phyloP scores from a whole-genome alignment of 805 yeast species.

The Yamadazyma nakazawae region DNA sequence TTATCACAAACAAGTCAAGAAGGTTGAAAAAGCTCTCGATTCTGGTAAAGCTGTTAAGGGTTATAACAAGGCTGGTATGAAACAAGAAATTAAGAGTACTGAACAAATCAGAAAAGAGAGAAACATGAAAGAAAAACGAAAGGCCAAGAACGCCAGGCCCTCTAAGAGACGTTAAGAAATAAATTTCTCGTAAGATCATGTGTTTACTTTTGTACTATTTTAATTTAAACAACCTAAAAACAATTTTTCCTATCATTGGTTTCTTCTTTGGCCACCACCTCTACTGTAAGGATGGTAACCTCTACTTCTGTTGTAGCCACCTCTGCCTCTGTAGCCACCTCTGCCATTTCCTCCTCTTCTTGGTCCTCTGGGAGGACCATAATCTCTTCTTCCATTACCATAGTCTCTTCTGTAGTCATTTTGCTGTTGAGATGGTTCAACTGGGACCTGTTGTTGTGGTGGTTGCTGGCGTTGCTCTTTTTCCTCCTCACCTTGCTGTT shows the following conservation, averaged over 20 bases:
- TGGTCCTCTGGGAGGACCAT: slow-evolving; percentile 33
- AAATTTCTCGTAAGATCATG: neutral
- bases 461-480: slow-evolving; percentile 19
- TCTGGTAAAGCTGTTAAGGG: slow-evolving; percentile 74
- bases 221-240: neutral
- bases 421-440: neutral
- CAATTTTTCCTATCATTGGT: neutral
- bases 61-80: slow-evolving; percentile 44
- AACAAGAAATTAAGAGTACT: slow-evolving; percentile 60
- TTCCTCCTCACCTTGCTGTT: slow-evolving; percentile 31
- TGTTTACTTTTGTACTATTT: neutral
- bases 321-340: slow-evolving; percentile 25
- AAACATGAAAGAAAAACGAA: slow-evolving; percentile 62
- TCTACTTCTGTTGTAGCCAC: slow-evolving; percentile 28
- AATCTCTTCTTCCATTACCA: slow-evolving; percentile 6
- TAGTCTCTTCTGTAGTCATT: slow-evolving; percentile 5
- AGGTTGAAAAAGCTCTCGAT: slow-evolving; percentile 75
- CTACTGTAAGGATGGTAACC: slow-evolving; percentile 47
- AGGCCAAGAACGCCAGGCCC: slow-evolving; percentile 86
- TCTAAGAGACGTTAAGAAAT: slow-evolving; percentile 21
- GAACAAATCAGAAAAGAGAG: slow-evolving; percentile 81
- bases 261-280: slow-evolving; percentile 28
- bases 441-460: neutral
- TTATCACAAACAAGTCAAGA: slow-evolving; percentile 74
- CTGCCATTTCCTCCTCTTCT: slow-evolving; percentile 26